Evolutionary conservation across 2,329 filamentous ascomycete species (phyloP), one percentile per base, ranked within the genome.

Genomic region (Triangularia setosa): DNA sequence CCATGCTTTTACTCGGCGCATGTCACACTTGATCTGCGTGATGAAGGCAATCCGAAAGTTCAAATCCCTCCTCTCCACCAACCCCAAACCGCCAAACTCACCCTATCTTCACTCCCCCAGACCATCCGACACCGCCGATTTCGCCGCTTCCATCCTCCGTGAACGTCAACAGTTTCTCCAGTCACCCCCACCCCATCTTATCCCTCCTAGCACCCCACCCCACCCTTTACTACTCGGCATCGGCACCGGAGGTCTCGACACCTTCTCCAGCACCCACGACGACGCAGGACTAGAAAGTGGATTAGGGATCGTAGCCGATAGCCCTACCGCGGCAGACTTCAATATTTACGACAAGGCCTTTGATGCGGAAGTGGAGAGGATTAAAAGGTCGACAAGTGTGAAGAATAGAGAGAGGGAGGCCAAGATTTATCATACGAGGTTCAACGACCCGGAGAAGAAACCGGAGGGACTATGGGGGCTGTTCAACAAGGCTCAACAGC

Each of bases 41-140:
- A 90, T 98, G 82, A 95, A 92, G 85, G 95, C 93, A 3, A 94
- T 96, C 48, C 88, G 90, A 68, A 91, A 90, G 64, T 97, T 98
- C 81, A 97, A 96, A 75, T 80, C 84, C 59, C 81, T 96, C 8
- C 79, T 95, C 6, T 64, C 28, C 81, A 59, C 21, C 16, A 25
- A 11, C 23, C 27, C 12, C 23, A 58, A 12, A 4, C 28, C 53
- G 14, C 28, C 48, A 1, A 14, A 23, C 48, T 60, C 59, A 23
- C 33, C 62, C 57, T 48, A 48, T n/a, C 21, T 40, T 11, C n/a
- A n/a, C 40, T 55, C 27, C 55, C 25, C 68, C 4, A 55, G 64
- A 3, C 63, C 64, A 68, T 75, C 78, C 56, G 74, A 80, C 35
- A 79, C 78, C 58, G 77, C 78, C 5, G 79, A 82, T 40, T 79